Base-by-base conservation (phyloP, 805 yeast species). In the Hanseniaspora taiwanica region DNA sequence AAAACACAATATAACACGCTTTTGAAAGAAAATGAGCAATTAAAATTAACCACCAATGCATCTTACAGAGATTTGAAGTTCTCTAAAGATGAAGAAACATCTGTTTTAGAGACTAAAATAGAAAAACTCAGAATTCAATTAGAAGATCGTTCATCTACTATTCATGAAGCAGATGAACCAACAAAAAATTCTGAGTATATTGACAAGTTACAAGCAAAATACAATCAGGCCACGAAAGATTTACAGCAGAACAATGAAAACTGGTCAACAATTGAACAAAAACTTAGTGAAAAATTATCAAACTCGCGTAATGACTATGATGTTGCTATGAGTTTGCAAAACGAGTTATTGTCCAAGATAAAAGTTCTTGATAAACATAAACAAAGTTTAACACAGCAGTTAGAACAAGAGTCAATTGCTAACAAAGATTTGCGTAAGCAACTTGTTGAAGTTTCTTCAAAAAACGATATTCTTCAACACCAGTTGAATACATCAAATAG, bases 211-310 rank as follows among this genome's bases (percentile, higher is more conserved):
- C 48, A 63, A 6, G 63, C 65, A 25, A 69, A 72, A 32, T 76
- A 78, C 47, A 74, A 70, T 35, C 60, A 69, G 13, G 52, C 83
- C 17, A 86, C 81, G 51, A 63, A 72, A 2, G 91, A 86, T 55
- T 79, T 82, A 47, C 71, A 81, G 6, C 69, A 77, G 13, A 81
- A 89, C 0, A 79, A 79, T 42, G 84, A 78, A 46, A 83, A 80
- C 55, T 84, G 95, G 94, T 78, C 80, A 42, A 63, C 76, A 16
- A 76, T 85, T 34, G 96, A 91, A 56, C 70, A 80, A 31, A 66
- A 75, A 3, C 65, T 85, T 44, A 62, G 68, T 44, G 55, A 60
- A 7, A 71, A 70, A 42, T 64, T 78, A 16, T 55, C 70, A 4
- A 42, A 49, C 13, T 47, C 69, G n/a, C 70, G 72, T 43, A 54